Conservation (phyloP, 768 basidiomycete species). For the Chalciporus sphaerocephalus region DNA sequence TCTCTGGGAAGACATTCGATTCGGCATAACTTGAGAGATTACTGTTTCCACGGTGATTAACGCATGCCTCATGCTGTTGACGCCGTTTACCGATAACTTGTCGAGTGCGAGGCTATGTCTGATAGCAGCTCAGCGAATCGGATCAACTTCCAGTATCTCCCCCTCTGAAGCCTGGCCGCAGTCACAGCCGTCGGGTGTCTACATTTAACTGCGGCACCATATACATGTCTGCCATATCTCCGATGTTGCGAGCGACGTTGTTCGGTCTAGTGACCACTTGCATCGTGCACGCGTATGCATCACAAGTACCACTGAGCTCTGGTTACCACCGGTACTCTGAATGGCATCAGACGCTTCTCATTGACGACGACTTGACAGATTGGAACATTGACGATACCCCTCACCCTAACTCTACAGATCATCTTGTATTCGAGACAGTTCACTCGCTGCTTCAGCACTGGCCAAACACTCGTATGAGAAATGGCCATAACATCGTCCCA, state of each 20-base stretch:
- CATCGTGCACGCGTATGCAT: not conserved
- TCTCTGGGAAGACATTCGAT: no score
- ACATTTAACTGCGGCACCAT: no score
- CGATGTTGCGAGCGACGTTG: constrained; percentile 2
- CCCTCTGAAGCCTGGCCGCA: no score
- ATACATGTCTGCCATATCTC: no score
- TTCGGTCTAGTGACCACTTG: not conserved
- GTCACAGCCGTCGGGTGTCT: no score
- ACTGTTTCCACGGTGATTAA: no score
- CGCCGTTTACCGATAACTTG: no score
- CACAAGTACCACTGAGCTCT: constrained; percentile 9
- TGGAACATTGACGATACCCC: constrained; percentile 27
- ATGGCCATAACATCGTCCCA: constrained; percentile 34
- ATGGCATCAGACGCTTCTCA: not conserved
- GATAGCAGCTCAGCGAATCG: no score
- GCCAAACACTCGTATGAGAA: constrained; percentile 45
- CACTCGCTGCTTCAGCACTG: constrained; percentile 37
- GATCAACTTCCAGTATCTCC: no score
- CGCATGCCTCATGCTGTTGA: no score
- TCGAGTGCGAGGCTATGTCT: no score
- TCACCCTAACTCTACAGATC: constrained; percentile 24
- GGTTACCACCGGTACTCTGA: not conserved
- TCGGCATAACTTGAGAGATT: no score
- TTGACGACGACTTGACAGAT: not conserved
- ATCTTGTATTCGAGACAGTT: constrained; percentile 25